Conservation (phyloP, 2,329 filamentous ascomycete genomes). For the Xylariales sp. region DNA sequence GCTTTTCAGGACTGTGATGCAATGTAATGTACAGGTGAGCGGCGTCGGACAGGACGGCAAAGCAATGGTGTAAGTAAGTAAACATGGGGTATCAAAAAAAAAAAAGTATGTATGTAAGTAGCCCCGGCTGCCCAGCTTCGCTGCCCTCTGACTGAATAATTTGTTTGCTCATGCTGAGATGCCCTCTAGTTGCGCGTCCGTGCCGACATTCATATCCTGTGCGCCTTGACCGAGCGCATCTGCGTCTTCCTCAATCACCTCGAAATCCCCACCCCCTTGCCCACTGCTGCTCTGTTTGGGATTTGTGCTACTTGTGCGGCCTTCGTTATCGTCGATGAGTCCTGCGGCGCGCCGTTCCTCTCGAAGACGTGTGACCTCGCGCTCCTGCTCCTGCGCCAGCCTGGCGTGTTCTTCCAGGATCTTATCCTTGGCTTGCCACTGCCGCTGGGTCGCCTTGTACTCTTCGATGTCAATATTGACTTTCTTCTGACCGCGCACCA, state of each 20-base stretch:
- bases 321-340: conserved; percentile 54
- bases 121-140: neutral
- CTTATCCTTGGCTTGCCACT: conserved; percentile 64
- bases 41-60: neutral
- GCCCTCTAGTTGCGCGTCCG: conserved; percentile 19
- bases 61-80: conserved; percentile 37
- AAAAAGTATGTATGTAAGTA: conserved; percentile 1
- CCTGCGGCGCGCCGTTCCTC: conserved; percentile 53
- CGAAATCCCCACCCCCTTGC: conserved; percentile 19
- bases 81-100: conserved; percentile 47
- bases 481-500: conserved; percentile 64
- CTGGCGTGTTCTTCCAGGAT: conserved; percentile 64
- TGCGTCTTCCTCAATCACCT: conserved; percentile 37
- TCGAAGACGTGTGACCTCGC: conserved; percentile 57
- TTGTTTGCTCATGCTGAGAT: conserved; percentile 15
- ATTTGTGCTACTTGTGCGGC: conserved; percentile 57
- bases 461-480: conserved; percentile 69
- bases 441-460: conserved; percentile 62
- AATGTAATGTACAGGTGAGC: neutral
- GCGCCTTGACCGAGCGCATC: conserved; percentile 29
- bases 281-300: conserved; percentile 34
- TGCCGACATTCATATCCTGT: conserved; percentile 6
- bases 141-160: neutral
- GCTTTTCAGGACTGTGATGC: neutral
- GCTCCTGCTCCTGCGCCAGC: conserved; percentile 58